These are phyloP conservation scores for Dispira simplex DNA, from an alignment of 192 early-diverging fungal species.

Conservation along the genomic window DNA sequence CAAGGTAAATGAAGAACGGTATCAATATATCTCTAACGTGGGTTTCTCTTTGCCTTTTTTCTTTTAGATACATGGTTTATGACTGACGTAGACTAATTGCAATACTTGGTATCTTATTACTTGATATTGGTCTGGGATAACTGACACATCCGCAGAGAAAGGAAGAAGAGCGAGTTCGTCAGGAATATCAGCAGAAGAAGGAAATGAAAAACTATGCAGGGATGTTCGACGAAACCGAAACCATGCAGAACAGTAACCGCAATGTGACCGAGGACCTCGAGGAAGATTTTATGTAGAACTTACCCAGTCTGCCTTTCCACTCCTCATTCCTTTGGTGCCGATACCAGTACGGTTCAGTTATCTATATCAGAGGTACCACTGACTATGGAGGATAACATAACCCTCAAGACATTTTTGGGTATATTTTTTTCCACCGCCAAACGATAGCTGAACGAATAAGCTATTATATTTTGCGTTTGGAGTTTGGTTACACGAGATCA, in stretches of 20 bases:
- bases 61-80: not conserved
- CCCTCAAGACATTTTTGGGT: not conserved
- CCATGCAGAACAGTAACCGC: constrained; percentile 17
- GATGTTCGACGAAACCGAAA: constrained; percentile 26
- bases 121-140: not conserved
- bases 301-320: not conserved
- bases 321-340: not conserved
- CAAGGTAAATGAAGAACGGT: constrained; percentile 10
- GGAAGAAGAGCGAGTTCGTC: constrained; percentile 24
- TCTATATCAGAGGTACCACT: not conserved
- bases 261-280: constrained; percentile 15
- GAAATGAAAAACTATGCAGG: constrained; percentile 22
- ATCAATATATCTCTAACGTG: not conserved
- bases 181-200: constrained; percentile 22
- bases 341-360: not conserved
- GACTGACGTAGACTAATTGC: not conserved
- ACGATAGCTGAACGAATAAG: not conserved
- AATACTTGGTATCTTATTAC: not conserved
- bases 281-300: constrained; percentile 31
- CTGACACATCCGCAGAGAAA: constrained; percentile 14
- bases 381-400: not conserved
- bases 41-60: not conserved
- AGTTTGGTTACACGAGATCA: not conserved
- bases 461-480: not conserved
- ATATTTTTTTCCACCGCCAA: not conserved